Percentiles rank a stretch among this genome's conserved stretches.
phyloP scores from a whole-genome alignment of 768 basidiomycete species.

The Mycena haematopus region DNA sequence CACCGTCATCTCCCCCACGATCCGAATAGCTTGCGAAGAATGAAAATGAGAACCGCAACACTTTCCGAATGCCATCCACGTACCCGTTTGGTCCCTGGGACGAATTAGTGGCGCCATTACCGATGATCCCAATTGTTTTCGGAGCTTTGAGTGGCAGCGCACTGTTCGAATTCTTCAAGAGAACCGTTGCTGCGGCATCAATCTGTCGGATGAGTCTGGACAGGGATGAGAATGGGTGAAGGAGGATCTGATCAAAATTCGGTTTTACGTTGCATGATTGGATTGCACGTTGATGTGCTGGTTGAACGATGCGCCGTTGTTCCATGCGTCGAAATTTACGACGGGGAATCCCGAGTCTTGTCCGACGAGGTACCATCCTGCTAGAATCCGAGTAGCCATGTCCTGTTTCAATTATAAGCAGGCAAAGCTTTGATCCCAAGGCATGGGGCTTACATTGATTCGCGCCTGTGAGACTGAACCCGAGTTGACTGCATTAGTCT shows the following conservation, averaged over 20 bases:
- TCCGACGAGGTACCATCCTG: constrained; percentile 63
- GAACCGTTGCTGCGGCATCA: constrained; percentile 51
- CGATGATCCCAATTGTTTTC: constrained; percentile 56
- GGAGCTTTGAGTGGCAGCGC: constrained; percentile 27
- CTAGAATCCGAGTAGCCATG: constrained; percentile 74
- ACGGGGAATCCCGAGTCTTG: constrained; percentile 65
- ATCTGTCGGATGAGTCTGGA: constrained; percentile 48
- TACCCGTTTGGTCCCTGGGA: constrained; percentile 63
- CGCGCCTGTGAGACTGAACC: constrained; percentile 63
- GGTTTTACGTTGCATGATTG: constrained; percentile 53
- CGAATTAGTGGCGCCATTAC: constrained; percentile 62
- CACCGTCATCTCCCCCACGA: constrained; percentile 61
- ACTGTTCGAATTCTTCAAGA: constrained; percentile 51
- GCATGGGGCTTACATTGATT: constrained; percentile 52
- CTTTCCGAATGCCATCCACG: constrained; percentile 7
- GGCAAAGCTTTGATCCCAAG: background rate
- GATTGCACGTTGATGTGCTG: constrained; percentile 62
- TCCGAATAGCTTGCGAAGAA: constrained; percentile 46
- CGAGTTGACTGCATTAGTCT: constrained; percentile 54
- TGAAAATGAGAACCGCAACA: background rate
- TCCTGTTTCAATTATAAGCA: constrained; percentile 44
- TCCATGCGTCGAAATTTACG: constrained; percentile 67
- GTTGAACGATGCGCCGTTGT: constrained; percentile 43
- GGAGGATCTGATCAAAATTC: background rate
- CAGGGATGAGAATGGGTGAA: background rate